Percentiles rank a stretch among this genome's conserved stretches.
These are phyloP conservation scores for Silene coronaria DNA, from an alignment of 179 eudicot species.

Conservation along the genomic window DNA sequence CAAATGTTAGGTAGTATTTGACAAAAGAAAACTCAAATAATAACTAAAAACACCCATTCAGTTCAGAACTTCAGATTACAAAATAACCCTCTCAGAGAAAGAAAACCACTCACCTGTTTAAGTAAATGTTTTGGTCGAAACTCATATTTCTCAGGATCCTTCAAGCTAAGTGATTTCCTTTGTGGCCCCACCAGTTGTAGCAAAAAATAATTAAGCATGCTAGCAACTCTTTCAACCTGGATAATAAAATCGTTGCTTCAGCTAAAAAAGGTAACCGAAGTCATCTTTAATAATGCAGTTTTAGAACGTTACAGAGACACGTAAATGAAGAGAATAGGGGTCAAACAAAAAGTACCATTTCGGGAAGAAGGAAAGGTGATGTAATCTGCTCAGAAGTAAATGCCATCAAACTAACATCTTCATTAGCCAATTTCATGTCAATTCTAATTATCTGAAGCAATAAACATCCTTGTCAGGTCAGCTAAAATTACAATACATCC, in stretches of 20 bases:
- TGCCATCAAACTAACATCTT: slow-evolving; percentile 90
- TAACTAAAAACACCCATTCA: neutral
- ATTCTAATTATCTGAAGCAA: slow-evolving; percentile 70
- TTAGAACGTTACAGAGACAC: neutral
- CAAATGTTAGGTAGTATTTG: neutral
- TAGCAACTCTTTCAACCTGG: slow-evolving; percentile 95
- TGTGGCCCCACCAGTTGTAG: slow-evolving; percentile 97
- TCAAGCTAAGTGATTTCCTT: slow-evolving; percentile 80
- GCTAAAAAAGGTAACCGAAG: neutral
- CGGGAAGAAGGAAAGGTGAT: slow-evolving; percentile 81
- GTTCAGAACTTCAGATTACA: neutral
- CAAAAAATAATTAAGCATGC: slow-evolving; percentile 92
- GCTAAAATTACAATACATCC: neutral
- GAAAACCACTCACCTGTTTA: slow-evolving; percentile 54
- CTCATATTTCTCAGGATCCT: slow-evolving; percentile 95
- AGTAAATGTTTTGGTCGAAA: slow-evolving; percentile 88
- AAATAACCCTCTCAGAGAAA: neutral
- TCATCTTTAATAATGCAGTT: neutral
- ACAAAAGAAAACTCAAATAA: neutral
- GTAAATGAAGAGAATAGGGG: neutral
- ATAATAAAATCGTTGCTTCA: slow-evolving; percentile 11
- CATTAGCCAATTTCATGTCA: slow-evolving; percentile 96
- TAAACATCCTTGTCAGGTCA: slow-evolving; percentile 2
- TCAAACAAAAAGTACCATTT: slow-evolving; percentile 51
- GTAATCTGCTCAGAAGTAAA: slow-evolving; percentile 93